Conservation (phyloP, 768 basidiomycete genomes). For the Neoboletus brunneissimus region DNA sequence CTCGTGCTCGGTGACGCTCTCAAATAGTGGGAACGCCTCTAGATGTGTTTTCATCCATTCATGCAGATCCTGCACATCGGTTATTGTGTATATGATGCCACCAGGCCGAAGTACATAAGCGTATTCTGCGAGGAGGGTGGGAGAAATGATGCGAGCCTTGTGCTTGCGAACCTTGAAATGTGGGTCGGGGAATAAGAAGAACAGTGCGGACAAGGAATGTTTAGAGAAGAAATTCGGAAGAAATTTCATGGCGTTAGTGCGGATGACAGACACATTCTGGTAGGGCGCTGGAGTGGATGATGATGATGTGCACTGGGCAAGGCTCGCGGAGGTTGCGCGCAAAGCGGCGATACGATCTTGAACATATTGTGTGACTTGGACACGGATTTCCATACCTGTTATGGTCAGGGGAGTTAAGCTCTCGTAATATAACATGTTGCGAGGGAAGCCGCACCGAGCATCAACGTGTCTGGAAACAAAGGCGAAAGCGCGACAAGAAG, state of each 20-base stretch:
- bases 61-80: conserved; percentile 91
- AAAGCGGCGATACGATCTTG: conserved; percentile 91
- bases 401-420: not conserved
- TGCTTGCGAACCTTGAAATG: conserved; percentile 98
- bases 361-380: conserved; percentile 95
- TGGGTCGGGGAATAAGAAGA: conserved; percentile 98
- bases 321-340: conserved; percentile 53
- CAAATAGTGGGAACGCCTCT: conserved; percentile 84
- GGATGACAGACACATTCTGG: conserved; percentile 89
- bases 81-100: conserved; percentile 97
- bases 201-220: conserved; percentile 86
- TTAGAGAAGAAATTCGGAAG: conserved; percentile 93
- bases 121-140: conserved; percentile 96
- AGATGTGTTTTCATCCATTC: conserved; percentile 94
- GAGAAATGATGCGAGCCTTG: conserved; percentile 97
- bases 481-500: conserved; percentile 87
- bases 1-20: conserved; percentile 69
- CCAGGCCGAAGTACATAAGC: conserved; percentile 90
- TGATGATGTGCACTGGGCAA: conserved; percentile 17
- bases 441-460: conserved; percentile 70
- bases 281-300: conserved; percentile 46
- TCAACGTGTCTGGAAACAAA: conserved; percentile 84
- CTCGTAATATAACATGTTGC: not conserved
- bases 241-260: conserved; percentile 99
- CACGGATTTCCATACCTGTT: conserved; percentile 93